Percentiles rank a stretch among this genome's conserved stretches.
Evolutionary conservation across 176 grass and related monocot genomes (phyloP).

Genomic region (Poa annua): DNA sequence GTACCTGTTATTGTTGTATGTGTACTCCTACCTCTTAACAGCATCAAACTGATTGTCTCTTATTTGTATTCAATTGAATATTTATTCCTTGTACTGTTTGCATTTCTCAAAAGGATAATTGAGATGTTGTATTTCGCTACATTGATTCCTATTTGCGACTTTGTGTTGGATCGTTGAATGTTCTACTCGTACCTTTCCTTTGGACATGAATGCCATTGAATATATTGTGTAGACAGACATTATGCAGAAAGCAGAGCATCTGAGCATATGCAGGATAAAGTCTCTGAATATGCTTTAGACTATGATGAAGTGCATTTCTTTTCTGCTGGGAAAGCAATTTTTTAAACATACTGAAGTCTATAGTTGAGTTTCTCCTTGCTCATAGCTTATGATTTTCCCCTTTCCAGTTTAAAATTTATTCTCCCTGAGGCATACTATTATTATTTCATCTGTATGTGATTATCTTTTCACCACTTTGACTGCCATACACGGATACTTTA

Average conservation of each 20-base stretch:
- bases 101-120: constrained; percentile 4
- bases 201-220: constrained; percentile 11
- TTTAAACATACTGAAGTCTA: too few relatives aligned
- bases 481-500: too few relatives aligned
- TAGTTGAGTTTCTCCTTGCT: too few relatives aligned
- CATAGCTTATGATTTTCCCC: too few relatives aligned
- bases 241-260: background rate
- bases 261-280: background rate
- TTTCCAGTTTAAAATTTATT: too few relatives aligned
- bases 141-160: background rate
- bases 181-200: constrained; percentile 5
- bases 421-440: too few relatives aligned
- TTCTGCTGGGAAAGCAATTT: too few relatives aligned
- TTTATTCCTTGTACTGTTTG: background rate
- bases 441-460: too few relatives aligned
- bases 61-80: background rate
- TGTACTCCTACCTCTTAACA: constrained; percentile 9
- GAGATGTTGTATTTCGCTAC: background rate
- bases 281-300: background rate
- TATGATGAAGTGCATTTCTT: background rate
- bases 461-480: too few relatives aligned
- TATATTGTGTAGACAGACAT: background rate
- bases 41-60: background rate
- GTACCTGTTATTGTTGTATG: background rate
- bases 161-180: background rate